Conservation (phyloP, 805 yeast species). For the Ogataea salicorniae region DNA sequence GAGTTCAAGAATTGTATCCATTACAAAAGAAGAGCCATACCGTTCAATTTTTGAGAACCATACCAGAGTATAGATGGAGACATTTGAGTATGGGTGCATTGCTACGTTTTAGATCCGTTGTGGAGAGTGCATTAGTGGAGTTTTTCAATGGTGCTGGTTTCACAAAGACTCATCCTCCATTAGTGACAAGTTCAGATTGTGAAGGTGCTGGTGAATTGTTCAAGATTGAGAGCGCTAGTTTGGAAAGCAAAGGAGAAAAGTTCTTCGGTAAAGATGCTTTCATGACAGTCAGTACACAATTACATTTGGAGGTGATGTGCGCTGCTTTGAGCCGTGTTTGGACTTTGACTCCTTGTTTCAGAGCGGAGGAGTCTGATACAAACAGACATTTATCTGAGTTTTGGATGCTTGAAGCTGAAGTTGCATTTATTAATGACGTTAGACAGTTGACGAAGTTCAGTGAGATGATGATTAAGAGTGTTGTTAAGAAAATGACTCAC, state of each 20-base stretch:
- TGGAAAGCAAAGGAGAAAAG: constrained; percentile 15
- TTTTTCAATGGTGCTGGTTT: constrained; percentile 55
- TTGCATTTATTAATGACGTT: constrained; percentile 58
- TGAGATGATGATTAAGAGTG: constrained; percentile 62
- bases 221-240: constrained; percentile 36
- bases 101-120: constrained; percentile 64
- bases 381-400: constrained; percentile 89
- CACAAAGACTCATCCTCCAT: constrained; percentile 76
- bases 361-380: constrained; percentile 92
- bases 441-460: constrained; percentile 58
- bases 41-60: constrained; percentile 57
- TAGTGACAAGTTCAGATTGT: constrained; percentile 85
- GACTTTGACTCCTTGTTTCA: constrained; percentile 85
- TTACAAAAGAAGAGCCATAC: constrained; percentile 76
- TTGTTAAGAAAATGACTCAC: constrained; percentile 31
- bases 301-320: constrained; percentile 80
- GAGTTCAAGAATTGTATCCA: constrained; percentile 62
- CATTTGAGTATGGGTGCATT: constrained; percentile 61
- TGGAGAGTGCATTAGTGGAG: constrained; percentile 47
- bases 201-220: constrained; percentile 98
- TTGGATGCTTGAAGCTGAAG: constrained; percentile 96
- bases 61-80: constrained; percentile 77
- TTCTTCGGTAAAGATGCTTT: constrained; percentile 68
- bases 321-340: constrained; percentile 76
- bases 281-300: constrained; percentile 86